Evolutionary conservation across 352 stramenopile genomes (phyloP), one percentile per base, ranked within the genome.

Genomic region (Thalassiosira livingstoniorum): DNA sequence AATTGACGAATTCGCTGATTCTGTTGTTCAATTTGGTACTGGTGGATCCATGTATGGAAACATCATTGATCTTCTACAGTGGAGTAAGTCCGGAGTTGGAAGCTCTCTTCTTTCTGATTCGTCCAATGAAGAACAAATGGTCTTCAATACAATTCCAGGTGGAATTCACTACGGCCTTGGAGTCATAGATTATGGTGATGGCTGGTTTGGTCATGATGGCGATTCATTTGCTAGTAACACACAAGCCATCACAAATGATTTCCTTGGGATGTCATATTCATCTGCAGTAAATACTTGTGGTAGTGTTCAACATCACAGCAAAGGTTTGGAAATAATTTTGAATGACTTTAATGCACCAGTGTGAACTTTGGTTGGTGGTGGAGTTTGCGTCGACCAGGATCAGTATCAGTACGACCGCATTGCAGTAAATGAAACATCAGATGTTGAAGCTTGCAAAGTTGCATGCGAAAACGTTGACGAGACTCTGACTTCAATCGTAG

Each of bases 181-280:
- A 4, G 23, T 15, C 32, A 39, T 15, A 5, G 37, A 39, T 39
- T 64, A 18, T n/a, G 15, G 29, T 21, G 4, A 31, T 35, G 5
- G 15, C 23, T 64, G 55, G 55, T 64, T 47, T 27, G 58, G 58
- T 10, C 58, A 66, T n/a, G 32, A 66, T 27, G 58, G 58, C 2
- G 58, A 66, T 29, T 27, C 58, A 29, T 47, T 66, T 2, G 32
- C 11, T 2, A 29, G 4, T 25, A 66, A 43, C 27, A 13, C 58
- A 31, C 34, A 13, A 31, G 58, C 58, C 11, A 13, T 3, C 13
- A 66, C 27, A 34, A 66, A 34, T 47, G 58, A 66, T 29, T 29
- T 31, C 5, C 34, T 51, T 10, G n/a, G n/a, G 10, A 27, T 27
- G 29, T 18, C 31, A 4, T 51, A 29, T 47, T 29, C 58, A 29